Evolutionary conservation across 805 yeast species (phyloP), one percentile per base, ranked within the genome.

Genomic region (Metschnikowia baotianmanensis): DNA sequence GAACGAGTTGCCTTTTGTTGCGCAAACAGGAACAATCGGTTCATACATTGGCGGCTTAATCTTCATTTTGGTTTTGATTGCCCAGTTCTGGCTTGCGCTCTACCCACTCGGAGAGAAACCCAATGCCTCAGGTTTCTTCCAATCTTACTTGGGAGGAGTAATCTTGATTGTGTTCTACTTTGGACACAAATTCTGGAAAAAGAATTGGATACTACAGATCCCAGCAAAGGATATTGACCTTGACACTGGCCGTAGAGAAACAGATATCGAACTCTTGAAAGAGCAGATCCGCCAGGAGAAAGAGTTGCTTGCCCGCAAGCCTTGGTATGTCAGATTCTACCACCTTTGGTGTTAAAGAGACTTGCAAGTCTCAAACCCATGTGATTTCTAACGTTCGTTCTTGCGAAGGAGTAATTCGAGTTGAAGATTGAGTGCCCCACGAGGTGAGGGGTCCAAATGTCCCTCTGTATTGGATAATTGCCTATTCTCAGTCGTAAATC

Each of bases 201-300:
- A 60, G 46, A 72, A 72, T 46, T 73, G 75, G 72, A 58, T 56
- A 22, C 55, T 67, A 13, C 71, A 69, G 52, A 59, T 73, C 43
- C 67, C 68, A 34, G 66, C 76, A 24, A 51, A 58, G 31, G 75
- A 77, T 24, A 74, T 82, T 51, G 85, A 80, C 50, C 57, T 82
- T 30, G 83, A 77, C 53, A 68, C 78, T 35, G 89, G 89, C 38
- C 75, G 85, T 58, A 72, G 83, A 48, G 78, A 75, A 31, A 50
- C 74, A 18, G 86, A 82, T 53, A 50, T 78, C 45, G 85, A 80
- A 26, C 59, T 76, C 34, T 56, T 81, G 41, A 69, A 63, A 48
- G 81, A 74, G 55, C 67, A 63, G 45, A 36, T 52, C 16, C 47
- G 51, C 30, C 51, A 46, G 16, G 54, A 51, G 21, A 36, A 34